Evolutionary conservation across 2,329 filamentous ascomycete genomes (phyloP), one percentile per base, ranked within the genome.

Genomic region (Leptosphaerulina australis): DNA sequence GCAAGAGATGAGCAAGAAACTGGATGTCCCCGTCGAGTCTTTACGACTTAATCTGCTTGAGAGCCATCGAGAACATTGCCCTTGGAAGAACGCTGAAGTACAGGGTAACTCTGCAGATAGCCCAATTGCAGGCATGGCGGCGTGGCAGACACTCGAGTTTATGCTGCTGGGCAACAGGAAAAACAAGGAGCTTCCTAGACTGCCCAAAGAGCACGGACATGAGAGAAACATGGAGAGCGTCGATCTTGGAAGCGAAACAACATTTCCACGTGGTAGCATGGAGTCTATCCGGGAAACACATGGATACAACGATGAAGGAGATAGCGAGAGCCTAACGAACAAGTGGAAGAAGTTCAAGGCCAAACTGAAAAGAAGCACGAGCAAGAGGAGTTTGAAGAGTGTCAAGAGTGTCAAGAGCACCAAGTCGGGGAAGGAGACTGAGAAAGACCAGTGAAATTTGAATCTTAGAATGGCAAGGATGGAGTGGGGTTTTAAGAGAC

Each of bases 51-150:
- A 74, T 24, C 59, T 74, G 5, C 47, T 73, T 5, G 69, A 74
- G 44, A 58, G 64, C 0, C 73, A 75, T 44, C 71, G 72, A 52
- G 69, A 74, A 36, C 70, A 75, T 51, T 75, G 73, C 34, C 72
- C 72, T 0, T 75, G 72, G 73, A 73, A 71, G 45, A 75, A 74
- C 45, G 56, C 62, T 0, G 57, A 50, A 3, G 58, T 70, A 0
- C 72, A 75, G 33, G 59, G 48, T 3, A 73, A 73, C 50, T 55
- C 65, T 0, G 41, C 40, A 8, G 67, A 71, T 31, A 59, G 68
- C 0, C 63, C 63, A 1, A 67, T 72, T 6, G 62, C 64, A 17
- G 57, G 66, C 35, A 68, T 71, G 66, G 50, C 68, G 2, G 70
- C 62, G 2, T 73, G 70, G 70, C 57, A 71, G 46, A 73, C 68